These are phyloP conservation scores for Daedalea quercina DNA, from an alignment of 768 basidiomycete species.

Conservation along the genomic window DNA sequence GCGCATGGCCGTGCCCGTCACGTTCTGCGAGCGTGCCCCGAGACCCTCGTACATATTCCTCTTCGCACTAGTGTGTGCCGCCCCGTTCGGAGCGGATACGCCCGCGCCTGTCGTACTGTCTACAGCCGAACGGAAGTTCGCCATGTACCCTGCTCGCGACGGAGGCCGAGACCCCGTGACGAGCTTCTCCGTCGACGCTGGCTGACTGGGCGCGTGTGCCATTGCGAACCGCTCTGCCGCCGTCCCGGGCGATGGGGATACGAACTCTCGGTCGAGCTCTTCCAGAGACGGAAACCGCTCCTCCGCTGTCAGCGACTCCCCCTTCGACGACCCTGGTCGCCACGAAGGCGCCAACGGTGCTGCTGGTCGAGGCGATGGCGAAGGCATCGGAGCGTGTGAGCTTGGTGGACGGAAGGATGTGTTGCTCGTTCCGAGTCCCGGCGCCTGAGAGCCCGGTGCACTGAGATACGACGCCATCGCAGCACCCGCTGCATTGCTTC, in stretches of 20 bases:
- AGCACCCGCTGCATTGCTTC: constrained; percentile 1
- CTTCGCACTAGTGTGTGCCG: constrained; percentile 4
- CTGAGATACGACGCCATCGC: constrained; percentile 9
- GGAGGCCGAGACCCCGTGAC: constrained; percentile 8
- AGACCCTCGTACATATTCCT: constrained; percentile 30
- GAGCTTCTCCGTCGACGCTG: constrained; percentile 5
- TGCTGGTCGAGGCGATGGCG: constrained; percentile 12
- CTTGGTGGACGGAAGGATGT: constrained; percentile 22
- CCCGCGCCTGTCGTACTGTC: neutral
- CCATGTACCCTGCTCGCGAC: constrained; percentile 10
- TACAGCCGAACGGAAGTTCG: neutral
- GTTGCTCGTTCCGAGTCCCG: constrained; percentile 16
- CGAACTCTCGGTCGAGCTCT: constrained; percentile 60
- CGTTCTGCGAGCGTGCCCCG: constrained; percentile 42
- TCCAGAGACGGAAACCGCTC: constrained; percentile 85
- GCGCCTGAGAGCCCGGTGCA: neutral
- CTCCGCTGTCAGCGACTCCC: constrained; percentile 47
- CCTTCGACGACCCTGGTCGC: neutral
- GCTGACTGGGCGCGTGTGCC: constrained; percentile 4
- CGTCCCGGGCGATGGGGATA: constrained; percentile 17
- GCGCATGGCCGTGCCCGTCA: constrained; percentile 47
- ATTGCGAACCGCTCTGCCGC: neutral
- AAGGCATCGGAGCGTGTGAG: constrained; percentile 15
- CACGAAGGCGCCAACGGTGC: neutral
- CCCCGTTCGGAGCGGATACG: constrained; percentile 1